Conservation (phyloP, 352 stramenopile genomes). For the Hyaloperonospora brassicae region DNA sequence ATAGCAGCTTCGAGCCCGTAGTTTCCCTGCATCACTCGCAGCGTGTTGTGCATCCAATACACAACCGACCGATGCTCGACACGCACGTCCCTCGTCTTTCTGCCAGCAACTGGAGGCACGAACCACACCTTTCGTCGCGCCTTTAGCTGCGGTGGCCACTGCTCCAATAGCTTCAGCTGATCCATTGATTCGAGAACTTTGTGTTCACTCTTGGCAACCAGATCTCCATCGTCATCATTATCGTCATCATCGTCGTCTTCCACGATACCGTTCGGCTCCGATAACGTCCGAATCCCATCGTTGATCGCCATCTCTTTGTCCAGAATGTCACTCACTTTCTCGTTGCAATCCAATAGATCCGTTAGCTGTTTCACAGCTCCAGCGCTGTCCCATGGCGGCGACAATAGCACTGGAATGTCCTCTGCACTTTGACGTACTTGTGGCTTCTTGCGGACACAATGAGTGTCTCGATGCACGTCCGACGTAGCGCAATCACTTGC, state of each 20-base stretch:
- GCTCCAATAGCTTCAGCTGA: constrained; percentile 22
- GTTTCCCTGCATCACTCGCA: constrained; percentile 56
- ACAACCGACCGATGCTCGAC: constrained; percentile 28
- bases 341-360: constrained; percentile 19
- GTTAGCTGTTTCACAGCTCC: constrained; percentile 15
- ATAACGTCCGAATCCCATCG: not conserved
- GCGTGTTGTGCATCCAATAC: constrained; percentile 63
- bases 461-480: not conserved
- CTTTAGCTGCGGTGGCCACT: constrained; percentile 43
- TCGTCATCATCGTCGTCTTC: not conserved
- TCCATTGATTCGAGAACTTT: constrained; percentile 5
- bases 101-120: constrained; percentile 11
- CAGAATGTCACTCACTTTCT: constrained; percentile 24
- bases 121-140: constrained; percentile 41
- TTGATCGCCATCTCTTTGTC: constrained; percentile 5
- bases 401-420: not conserved
- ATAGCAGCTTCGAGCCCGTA: constrained; percentile 48
- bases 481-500: too few relatives aligned
- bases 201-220: constrained; percentile 4
- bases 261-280: too few relatives aligned
- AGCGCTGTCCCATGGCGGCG: constrained; percentile 11
- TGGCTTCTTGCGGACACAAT: constrained; percentile 8
- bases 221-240: not conserved
- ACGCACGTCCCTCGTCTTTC: constrained; percentile 4
- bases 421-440: not conserved